Percentiles rank a stretch among this genome's conserved stretches.
These are phyloP conservation scores for Botrytis cinerea DNA, from an alignment of 2,329 filamentous ascomycete species.

Conservation along the genomic window DNA sequence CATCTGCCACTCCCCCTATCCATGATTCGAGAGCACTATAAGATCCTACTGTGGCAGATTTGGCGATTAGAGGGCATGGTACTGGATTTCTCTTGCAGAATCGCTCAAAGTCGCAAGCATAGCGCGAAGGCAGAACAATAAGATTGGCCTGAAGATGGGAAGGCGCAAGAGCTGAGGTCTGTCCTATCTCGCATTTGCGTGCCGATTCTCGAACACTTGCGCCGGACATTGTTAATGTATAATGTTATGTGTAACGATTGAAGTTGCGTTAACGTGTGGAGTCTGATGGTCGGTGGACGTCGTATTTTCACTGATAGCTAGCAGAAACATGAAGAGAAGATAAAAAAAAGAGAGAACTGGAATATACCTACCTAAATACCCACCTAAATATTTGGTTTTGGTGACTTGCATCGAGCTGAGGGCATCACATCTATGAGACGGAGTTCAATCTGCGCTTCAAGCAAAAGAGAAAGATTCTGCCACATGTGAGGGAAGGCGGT, in stretches of 20 bases:
- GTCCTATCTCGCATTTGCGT: conserved; percentile 2
- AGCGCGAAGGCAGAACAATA: conserved; percentile 19
- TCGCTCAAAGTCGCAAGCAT: conserved; percentile 12
- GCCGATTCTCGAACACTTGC: conserved; percentile 2
- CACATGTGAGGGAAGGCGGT: not conserved
- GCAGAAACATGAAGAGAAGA: not conserved
- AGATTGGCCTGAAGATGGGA: conserved; percentile 22
- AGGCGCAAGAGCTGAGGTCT: conserved; percentile 19
- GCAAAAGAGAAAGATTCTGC: not conserved
- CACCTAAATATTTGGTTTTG: not conserved
- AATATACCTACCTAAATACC: not conserved
- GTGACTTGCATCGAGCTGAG: not conserved
- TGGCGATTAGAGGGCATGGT: conserved; percentile 25
- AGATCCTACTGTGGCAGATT: conserved; percentile 25
- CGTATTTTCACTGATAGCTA: not conserved
- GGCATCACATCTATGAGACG: not conserved
- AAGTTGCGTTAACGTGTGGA: not conserved
- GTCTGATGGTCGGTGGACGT: not conserved
- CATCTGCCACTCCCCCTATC: conserved; percentile 39
- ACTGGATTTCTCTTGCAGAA: conserved; percentile 22
- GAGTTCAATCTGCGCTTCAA: conserved; percentile 15
- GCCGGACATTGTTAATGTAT: not conserved
- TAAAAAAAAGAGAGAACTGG: not conserved
- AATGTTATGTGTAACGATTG: not conserved
- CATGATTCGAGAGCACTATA: conserved; percentile 9